phyloP scores from a whole-genome alignment of 2,329 filamentous ascomycete species.

The Fusarium mundagurra region DNA sequence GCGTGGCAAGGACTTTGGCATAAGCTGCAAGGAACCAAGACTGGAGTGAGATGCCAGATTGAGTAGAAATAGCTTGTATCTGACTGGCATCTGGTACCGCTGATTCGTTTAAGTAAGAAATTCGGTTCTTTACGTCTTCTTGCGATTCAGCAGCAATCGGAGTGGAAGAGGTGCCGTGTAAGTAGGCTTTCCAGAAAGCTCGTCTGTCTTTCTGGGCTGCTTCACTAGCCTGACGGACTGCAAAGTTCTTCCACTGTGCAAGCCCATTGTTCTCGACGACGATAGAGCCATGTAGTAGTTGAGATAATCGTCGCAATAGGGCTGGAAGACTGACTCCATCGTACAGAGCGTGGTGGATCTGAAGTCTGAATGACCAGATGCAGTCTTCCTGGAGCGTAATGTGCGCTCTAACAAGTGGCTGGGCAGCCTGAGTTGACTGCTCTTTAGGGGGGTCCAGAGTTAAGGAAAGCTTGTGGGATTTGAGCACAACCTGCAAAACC shows the following conservation, averaged over 20 bases:
- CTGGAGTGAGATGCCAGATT: constrained; percentile 73
- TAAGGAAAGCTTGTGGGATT: constrained; percentile 19
- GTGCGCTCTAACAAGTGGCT: constrained; percentile 25
- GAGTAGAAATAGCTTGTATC: constrained; percentile 51
- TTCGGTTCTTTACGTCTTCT: constrained; percentile 25
- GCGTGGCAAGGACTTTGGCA: constrained; percentile 56
- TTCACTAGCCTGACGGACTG: constrained; percentile 12
- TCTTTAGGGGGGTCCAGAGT: background rate
- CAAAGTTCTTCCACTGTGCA: constrained; percentile 43
- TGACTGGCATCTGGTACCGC: constrained; percentile 53
- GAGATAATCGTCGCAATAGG: constrained; percentile 59
- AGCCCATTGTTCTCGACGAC: constrained; percentile 4
- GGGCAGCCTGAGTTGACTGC: background rate
- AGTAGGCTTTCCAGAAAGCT: constrained; percentile 56
- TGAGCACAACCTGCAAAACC: constrained; percentile 71
- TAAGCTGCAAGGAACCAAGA: constrained; percentile 79
- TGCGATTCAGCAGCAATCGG: background rate
- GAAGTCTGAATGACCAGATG: constrained; percentile 57
- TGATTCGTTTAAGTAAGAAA: constrained; percentile 55
- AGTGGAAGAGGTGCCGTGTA: constrained; percentile 34
- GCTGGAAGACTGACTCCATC: constrained; percentile 81
- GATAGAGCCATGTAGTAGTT: constrained; percentile 5
- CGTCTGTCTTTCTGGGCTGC: constrained; percentile 28
- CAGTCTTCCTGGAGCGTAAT: constrained; percentile 14
- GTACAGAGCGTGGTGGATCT: constrained; percentile 88